Conservation (phyloP, 2,329 filamentous ascomycete species). For the Cladosporium cucumerinum region DNA sequence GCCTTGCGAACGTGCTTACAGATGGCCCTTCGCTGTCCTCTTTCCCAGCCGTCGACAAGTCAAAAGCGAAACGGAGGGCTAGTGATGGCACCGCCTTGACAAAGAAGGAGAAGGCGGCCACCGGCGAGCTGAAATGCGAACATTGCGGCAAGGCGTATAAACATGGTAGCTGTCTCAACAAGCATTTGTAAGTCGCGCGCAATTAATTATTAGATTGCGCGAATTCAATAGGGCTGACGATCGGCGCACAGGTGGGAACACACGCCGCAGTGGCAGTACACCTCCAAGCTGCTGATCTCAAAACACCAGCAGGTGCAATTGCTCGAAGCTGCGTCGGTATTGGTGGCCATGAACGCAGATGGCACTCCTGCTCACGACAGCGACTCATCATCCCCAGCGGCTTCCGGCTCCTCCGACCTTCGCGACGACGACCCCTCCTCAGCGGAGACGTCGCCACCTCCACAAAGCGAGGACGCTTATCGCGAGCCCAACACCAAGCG, state of each 20-base stretch:
- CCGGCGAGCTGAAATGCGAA: slow-evolving; percentile 88
- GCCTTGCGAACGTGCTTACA: slow-evolving; percentile 55
- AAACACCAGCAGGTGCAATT: slow-evolving; percentile 99
- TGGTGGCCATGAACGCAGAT: slow-evolving; percentile 81
- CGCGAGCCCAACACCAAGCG: slow-evolving; percentile 39
- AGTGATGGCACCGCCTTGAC: slow-evolving; percentile 82
- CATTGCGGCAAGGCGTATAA: slow-evolving; percentile 99
- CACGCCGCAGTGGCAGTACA: slow-evolving; percentile 95
- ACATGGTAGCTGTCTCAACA: slow-evolving; percentile 99
- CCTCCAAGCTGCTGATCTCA: slow-evolving; percentile 95
- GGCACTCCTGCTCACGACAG: slow-evolving; percentile 65
- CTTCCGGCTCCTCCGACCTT: slow-evolving; percentile 73
- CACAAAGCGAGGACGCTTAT: slow-evolving; percentile 62
- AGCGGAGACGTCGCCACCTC: slow-evolving; percentile 87
- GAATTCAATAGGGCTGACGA: background rate
- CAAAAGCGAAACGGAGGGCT: slow-evolving; percentile 58
- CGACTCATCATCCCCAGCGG: slow-evolving; percentile 82
- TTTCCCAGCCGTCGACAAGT: slow-evolving; percentile 46
- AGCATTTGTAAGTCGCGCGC: slow-evolving; percentile 85
- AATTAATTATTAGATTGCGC: background rate
- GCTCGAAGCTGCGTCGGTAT: slow-evolving; percentile 91
- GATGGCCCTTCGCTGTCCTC: slow-evolving; percentile 62
- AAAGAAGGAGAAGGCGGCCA: slow-evolving; percentile 79
- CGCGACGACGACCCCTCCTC: slow-evolving; percentile 76
- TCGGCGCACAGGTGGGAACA: slow-evolving; percentile 82